Evolutionary conservation across 108 stramenopile genomes (phyloP).

Genomic region (Cyclotella choctawhatcheeana): DNA sequence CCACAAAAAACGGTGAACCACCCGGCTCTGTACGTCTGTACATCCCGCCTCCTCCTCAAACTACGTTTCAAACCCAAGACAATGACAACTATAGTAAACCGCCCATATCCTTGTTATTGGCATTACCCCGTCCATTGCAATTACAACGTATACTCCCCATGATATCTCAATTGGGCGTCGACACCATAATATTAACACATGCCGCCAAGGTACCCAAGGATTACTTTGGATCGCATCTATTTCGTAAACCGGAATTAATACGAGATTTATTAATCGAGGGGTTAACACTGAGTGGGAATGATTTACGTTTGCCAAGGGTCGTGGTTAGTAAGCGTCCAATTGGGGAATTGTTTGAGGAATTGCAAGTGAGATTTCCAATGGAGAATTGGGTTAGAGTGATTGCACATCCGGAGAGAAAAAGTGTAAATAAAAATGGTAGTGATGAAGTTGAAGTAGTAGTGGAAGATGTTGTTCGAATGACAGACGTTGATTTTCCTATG

Average conservation of each 20-base stretch:
- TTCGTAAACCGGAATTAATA: conserved; percentile 73
- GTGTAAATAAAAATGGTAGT: too few relatives aligned
- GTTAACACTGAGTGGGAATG: conserved; percentile 70
- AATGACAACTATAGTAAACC: conserved; percentile 26
- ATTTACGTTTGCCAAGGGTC: conserved; percentile 72
- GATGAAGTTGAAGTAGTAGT: neutral
- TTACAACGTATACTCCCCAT: conserved; percentile 89
- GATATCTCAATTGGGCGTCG: conserved; percentile 88
- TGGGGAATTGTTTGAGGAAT: conserved; percentile 56
- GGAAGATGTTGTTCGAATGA: conserved; percentile 50
- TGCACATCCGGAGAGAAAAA: conserved; percentile 75
- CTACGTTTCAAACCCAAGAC: neutral
- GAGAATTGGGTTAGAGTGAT: conserved; percentile 72
- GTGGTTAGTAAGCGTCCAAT: conserved; percentile 47
- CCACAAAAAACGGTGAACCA: conserved; percentile 73
- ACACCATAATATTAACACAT: conserved; percentile 71
- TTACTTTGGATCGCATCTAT: conserved; percentile 92
- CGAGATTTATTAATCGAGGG: conserved; percentile 88
- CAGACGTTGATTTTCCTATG: conserved; percentile 64
- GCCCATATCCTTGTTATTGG: conserved; percentile 80
- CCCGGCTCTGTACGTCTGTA: conserved; percentile 67
- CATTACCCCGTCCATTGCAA: conserved; percentile 89
- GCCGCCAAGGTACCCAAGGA: conserved; percentile 87
- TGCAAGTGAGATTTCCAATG: conserved; percentile 71
- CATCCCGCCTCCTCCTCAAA: conserved; percentile 46